A percentile compares a stretch with the other conserved stretches of the same genome.
Evolutionary conservation across 257 asterid species (phyloP).

Genomic region (Osmanthus fragrans): DNA sequence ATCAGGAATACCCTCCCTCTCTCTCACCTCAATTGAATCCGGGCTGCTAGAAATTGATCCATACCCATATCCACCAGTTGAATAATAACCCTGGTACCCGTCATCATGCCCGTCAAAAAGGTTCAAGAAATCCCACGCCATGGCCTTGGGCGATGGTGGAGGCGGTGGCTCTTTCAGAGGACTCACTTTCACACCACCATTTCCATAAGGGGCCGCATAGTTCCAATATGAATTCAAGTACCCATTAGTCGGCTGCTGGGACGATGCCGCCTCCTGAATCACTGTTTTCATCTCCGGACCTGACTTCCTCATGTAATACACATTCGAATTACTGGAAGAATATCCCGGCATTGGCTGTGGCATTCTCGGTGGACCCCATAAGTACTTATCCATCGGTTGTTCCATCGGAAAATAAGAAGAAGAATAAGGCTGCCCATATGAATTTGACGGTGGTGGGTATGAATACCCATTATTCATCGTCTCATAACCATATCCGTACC

Average conservation of each 20-base stretch:
- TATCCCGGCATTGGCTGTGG: slow-evolving; percentile 33
- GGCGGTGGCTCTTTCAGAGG: slow-evolving; percentile 67
- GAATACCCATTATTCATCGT: slow-evolving; percentile 24
- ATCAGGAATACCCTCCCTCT: slow-evolving; percentile 97
- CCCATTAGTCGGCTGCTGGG: slow-evolving; percentile 45
- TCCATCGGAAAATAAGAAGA: background rate
- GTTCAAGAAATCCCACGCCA: slow-evolving; percentile 81
- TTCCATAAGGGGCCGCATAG: slow-evolving; percentile 35
- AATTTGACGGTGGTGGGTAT: slow-evolving; percentile 30
- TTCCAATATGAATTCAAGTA: slow-evolving; percentile 59
- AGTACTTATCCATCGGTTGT: slow-evolving; percentile 32
- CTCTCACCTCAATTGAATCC: slow-evolving; percentile 86
- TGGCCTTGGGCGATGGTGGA: slow-evolving; percentile 81
- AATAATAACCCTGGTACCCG: slow-evolving; percentile 42
- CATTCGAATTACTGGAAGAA: slow-evolving; percentile 40
- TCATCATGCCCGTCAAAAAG: slow-evolving; percentile 62
- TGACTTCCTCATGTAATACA: slow-evolving; percentile 75
- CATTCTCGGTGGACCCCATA: slow-evolving; percentile 35
- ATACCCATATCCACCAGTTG: slow-evolving; percentile 41
- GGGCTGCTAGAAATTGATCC: slow-evolving; percentile 77
- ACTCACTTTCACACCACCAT: slow-evolving; percentile 44
- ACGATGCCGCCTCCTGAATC: slow-evolving; percentile 55
- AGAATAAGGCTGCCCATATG: slow-evolving; percentile 38
- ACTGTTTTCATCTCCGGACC: slow-evolving; percentile 69
- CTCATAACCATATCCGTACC: slow-evolving; percentile 20